Conservation (phyloP, 2,329 filamentous ascomycete species). For the Teratosphaeriaceae sp. region DNA sequence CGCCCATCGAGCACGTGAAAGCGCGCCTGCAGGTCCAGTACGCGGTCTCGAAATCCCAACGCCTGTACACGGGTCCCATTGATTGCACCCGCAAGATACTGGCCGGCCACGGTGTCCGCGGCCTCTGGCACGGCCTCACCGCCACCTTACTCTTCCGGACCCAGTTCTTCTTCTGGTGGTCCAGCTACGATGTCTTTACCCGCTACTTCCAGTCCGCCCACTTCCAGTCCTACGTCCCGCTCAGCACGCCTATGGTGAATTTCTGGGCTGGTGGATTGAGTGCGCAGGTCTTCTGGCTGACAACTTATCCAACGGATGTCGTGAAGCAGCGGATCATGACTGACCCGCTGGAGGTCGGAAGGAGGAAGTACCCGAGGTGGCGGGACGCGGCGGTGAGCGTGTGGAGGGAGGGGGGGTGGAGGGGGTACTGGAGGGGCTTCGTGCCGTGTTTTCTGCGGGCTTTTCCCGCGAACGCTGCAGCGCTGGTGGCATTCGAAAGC, state of each 20-base stretch:
- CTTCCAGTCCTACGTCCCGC: conserved; percentile 56
- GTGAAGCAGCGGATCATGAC: conserved; percentile 94
- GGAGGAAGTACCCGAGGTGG: conserved; percentile 67
- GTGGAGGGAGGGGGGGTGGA: conserved; percentile 67
- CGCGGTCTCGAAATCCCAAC: conserved; percentile 65
- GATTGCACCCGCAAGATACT: conserved; percentile 70
- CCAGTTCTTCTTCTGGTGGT: conserved; percentile 99
- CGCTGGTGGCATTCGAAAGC: conserved; percentile 85
- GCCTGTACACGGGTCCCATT: conserved; percentile 78
- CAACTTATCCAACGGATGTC: conserved; percentile 84
- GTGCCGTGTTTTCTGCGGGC: conserved; percentile 87
- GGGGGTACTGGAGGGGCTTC: conserved; percentile 87
- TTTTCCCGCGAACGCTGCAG: conserved; percentile 93
- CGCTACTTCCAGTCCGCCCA: conserved; percentile 33
- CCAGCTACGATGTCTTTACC: conserved; percentile 82
- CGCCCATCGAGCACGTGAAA: conserved; percentile 93
- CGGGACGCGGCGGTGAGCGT: conserved; percentile 70
- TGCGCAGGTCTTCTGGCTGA: conserved; percentile 92
- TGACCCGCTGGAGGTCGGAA: conserved; percentile 71
- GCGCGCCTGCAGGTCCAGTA: conserved; percentile 93
- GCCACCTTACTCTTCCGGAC: conserved; percentile 84
- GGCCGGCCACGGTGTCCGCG: conserved; percentile 62
- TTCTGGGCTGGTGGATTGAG: conserved; percentile 96
- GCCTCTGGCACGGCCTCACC: conserved; percentile 77
- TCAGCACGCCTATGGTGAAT: conserved; percentile 77